Evolutionary conservation across 345 rosid genomes (phyloP), one percentile per base, ranked within the genome.

Genomic region (Citrus reticulata): DNA sequence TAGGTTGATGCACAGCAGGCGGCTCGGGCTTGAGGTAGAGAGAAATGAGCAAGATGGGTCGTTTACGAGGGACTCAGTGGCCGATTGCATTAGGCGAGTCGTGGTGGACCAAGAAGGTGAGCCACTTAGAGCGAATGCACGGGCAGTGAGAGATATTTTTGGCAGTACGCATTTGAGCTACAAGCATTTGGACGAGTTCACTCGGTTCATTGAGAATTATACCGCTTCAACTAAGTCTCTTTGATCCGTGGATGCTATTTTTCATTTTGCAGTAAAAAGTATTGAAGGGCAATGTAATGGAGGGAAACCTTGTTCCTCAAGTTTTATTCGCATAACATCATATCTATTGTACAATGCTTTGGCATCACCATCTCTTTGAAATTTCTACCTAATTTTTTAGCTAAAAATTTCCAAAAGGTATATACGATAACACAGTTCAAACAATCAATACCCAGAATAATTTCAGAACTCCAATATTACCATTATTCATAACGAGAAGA

Each of bases 21-120:
- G 20, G 49, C 75, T 78, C 9, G 82, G 82, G 9, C 2, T 72
- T 29, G 84, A 81, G 68, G 60, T 81, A 24, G 77, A 77, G 10
- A 74, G 84, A 35, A 42, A 72, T 30, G 77, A 81, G 20, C 7
- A 30, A 46, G 79, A 80, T 10, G 84, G 83, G 37, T 73, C 81
- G 11, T 84, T 77, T 61, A 69, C 72, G 9, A 71, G 84, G 3
- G 71, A 78, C 5, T 64, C 66, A 0, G 78, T 78, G 35, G 78
- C 82, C 1, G 68, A 70, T 74, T 49, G 84, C 24, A 60, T 84
- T n/a, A 71, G 75, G 25, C 66, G 30, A 64, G 84, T 78, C 29
- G 27, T 81, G 73, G 72, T 61, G 59, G 77, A 81, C 22, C 60
- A 27, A 19, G 66, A 68, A 9, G 86, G 84, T 7, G 75, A 59